Evolutionary conservation across 2,329 filamentous ascomycete species (phyloP).

Genomic region (Colletotrichum orchidophilum): DNA sequence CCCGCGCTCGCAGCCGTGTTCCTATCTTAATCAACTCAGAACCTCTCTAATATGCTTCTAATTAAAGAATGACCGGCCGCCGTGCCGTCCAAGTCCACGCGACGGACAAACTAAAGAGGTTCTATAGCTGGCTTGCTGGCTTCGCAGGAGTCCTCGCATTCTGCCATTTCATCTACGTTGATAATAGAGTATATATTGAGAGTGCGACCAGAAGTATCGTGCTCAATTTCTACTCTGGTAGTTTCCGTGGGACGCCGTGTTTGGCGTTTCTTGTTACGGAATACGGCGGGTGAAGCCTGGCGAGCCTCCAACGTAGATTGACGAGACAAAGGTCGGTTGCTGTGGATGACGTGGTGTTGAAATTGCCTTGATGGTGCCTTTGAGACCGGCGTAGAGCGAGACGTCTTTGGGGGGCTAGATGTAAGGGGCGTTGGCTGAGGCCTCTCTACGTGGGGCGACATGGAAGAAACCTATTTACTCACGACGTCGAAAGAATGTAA

Average conservation of each 20-base stretch:
- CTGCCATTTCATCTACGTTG: background rate
- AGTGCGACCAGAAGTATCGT: background rate
- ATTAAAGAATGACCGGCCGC: slow-evolving; percentile 4
- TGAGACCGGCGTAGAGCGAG: background rate
- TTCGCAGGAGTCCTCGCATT: background rate
- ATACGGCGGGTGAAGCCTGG: background rate
- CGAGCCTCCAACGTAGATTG: background rate
- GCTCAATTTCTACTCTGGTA: background rate
- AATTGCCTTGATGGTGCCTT: background rate
- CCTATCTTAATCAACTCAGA: background rate
- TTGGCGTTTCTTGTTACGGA: background rate
- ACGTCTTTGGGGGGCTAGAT: background rate
- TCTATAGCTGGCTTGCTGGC: background rate
- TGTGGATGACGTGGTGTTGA: background rate
- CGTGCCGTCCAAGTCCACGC: background rate
- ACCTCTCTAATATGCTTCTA: background rate
- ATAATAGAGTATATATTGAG: background rate
- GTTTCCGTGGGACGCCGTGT: background rate
- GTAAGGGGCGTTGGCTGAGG: background rate
- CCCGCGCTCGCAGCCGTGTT: background rate
- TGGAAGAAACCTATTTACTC: background rate
- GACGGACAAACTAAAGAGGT: background rate
- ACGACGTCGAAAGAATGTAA: background rate
- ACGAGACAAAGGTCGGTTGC: background rate
- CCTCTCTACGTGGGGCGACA: background rate